A percentile compares a stretch with the other conserved stretches of the same genome.
Evolutionary conservation across 192 early-diverging fungal genomes (phyloP).

Genomic region (Obelidium mucronatum): DNA sequence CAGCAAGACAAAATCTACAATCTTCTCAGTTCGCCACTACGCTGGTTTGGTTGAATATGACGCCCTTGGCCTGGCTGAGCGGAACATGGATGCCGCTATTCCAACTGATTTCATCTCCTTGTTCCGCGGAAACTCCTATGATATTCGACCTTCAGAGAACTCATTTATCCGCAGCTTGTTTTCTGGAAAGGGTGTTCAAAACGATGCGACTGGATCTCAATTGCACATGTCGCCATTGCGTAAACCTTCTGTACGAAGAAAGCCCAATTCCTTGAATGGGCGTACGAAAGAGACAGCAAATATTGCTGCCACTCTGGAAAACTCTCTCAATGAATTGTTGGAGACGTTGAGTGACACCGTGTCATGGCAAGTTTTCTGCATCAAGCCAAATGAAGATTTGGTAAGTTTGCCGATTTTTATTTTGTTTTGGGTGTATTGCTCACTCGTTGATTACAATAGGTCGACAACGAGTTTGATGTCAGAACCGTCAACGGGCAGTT

Average conservation of each 20-base stretch:
- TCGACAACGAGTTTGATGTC: slow-evolving; percentile 58
- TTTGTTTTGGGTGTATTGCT: background rate
- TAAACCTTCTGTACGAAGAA: slow-evolving; percentile 67
- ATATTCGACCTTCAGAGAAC: slow-evolving; percentile 66
- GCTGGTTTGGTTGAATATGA: slow-evolving; percentile 77
- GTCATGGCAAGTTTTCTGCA: slow-evolving; percentile 84
- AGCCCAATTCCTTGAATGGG: slow-evolving; percentile 2
- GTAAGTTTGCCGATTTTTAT: background rate
- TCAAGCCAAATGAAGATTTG: slow-evolving; percentile 71
- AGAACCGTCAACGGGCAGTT: slow-evolving; percentile 75
- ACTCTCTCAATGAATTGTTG: slow-evolving; percentile 65
- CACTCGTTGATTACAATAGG: background rate
- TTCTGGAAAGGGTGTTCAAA: slow-evolving; percentile 71
- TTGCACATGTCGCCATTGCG: slow-evolving; percentile 75
- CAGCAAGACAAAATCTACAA: slow-evolving; percentile 6
- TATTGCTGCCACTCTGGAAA: slow-evolving; percentile 50
- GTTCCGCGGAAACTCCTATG: slow-evolving; percentile 63
- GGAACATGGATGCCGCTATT: slow-evolving; percentile 71
- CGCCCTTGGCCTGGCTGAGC: slow-evolving; percentile 78
- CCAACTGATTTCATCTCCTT: slow-evolving; percentile 84
- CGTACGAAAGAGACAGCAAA: slow-evolving; percentile 15
- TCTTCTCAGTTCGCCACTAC: slow-evolving; percentile 84
- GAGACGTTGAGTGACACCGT: slow-evolving; percentile 79
- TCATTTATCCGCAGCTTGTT: slow-evolving; percentile 79
- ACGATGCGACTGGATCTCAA: slow-evolving; percentile 66